Conservation (phyloP, 2,329 filamentous ascomycete genomes). For the Hymenoscyphus infarciens region DNA sequence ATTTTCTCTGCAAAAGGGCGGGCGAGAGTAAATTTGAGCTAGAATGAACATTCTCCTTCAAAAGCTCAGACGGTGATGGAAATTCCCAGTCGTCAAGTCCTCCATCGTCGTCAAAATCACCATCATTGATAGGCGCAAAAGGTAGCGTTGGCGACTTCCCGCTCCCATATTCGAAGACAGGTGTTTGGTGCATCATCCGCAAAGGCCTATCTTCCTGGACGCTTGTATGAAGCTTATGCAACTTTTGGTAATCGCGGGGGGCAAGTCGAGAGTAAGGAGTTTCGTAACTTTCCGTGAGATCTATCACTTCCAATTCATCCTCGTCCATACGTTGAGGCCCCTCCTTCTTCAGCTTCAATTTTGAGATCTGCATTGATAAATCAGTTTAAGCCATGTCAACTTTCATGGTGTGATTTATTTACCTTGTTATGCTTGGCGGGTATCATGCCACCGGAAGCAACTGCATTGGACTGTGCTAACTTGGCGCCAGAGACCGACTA, state of each 20-base stretch:
- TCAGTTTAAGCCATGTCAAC: neutral
- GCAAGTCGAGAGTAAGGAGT: conserved; percentile 23
- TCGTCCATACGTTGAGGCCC: conserved; percentile 5
- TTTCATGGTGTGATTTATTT: neutral
- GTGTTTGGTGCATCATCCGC: conserved; percentile 29
- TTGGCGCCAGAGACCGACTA: neutral
- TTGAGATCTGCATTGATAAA: conserved; percentile 5
- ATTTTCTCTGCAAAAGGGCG: neutral
- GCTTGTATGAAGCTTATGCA: conserved; percentile 33
- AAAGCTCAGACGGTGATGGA: conserved; percentile 34
- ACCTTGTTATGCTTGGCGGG: neutral
- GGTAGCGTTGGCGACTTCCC: conserved; percentile 24
- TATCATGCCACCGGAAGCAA: no score
- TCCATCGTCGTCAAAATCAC: conserved; percentile 13
- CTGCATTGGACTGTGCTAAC: neutral
- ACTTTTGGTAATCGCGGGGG: conserved; percentile 30
- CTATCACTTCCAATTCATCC: conserved; percentile 30
- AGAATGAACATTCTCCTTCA: neutral
- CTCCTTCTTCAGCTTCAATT: conserved; percentile 17
- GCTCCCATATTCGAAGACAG: conserved; percentile 28
- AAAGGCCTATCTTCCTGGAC: conserved; percentile 27
- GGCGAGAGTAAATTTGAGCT: neutral
- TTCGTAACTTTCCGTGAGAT: conserved; percentile 26
- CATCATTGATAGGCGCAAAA: conserved; percentile 16
- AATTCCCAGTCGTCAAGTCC: conserved; percentile 37